A percentile compares a stretch with the other conserved stretches of the same genome.
These are phyloP conservation scores for Oenanthe sinensis DNA, from an alignment of 129 eudicot species.

Conservation along the genomic window DNA sequence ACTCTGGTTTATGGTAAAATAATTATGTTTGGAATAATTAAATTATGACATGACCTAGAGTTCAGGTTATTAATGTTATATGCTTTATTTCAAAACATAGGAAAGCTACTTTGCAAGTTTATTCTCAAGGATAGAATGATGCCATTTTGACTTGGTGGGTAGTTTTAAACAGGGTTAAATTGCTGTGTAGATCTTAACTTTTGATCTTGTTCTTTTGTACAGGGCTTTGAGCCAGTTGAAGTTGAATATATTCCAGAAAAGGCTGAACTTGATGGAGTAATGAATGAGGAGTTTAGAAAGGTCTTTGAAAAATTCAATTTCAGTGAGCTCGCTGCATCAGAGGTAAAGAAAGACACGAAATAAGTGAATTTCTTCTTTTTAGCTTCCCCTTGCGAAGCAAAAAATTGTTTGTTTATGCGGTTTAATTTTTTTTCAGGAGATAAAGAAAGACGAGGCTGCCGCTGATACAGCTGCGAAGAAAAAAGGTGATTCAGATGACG, in stretches of 20 bases:
- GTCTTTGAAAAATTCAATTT: slow-evolving; percentile 77
- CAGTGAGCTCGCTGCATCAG: slow-evolving; percentile 43
- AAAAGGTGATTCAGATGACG: slow-evolving; percentile 82
- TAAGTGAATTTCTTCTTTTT: neutral
- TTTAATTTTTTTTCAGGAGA: slow-evolving; percentile 39
- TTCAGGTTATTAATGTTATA: neutral
- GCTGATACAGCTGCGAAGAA: slow-evolving; percentile 49
- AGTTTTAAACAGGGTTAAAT: neutral
- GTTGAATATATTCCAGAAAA: slow-evolving; percentile 80
- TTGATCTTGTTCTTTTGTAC: neutral
- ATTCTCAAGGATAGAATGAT: neutral
- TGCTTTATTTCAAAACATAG: neutral
- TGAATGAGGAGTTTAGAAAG: slow-evolving; percentile 76
- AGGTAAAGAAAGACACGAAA: slow-evolving; percentile 34
- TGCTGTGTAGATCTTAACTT: neutral
- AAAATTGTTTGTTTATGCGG: neutral
- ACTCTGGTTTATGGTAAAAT: neutral
- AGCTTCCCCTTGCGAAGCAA: neutral
- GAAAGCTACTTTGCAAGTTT: neutral
- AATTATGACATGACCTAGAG: neutral
- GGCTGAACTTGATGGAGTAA: slow-evolving; percentile 61
- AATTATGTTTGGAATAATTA: neutral
- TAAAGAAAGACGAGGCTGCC: slow-evolving; percentile 54
- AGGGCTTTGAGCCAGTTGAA: slow-evolving; percentile 65
- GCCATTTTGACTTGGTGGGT: neutral